A percentile compares a stretch with the other conserved stretches of the same genome.
These are phyloP conservation scores for Sugiyamaella japonica DNA, from an alignment of 1,139 yeast genomes.

Conservation along the genomic window DNA sequence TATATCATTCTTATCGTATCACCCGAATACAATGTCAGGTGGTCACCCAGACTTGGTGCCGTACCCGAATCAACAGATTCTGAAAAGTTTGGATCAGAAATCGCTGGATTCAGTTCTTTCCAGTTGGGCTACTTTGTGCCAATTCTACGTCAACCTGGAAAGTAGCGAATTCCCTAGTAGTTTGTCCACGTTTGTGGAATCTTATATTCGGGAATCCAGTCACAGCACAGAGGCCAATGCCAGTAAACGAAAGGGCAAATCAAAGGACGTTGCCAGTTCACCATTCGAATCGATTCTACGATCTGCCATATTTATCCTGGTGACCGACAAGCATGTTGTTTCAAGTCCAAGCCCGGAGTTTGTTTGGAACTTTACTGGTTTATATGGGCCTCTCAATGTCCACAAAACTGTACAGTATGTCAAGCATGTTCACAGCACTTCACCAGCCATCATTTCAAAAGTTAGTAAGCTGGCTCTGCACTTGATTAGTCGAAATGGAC, in stretches of 20 bases:
- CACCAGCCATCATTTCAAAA: constrained; percentile 24
- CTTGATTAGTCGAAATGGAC: constrained; percentile 14
- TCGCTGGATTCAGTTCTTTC: constrained; percentile 10
- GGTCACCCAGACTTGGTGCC: constrained; percentile 6
- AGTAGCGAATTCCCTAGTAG: constrained; percentile 13
- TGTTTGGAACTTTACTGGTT: constrained; percentile 35
- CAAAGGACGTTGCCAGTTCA: not conserved
- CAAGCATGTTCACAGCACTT: constrained; percentile 19
- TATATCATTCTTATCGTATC: too few relatives aligned
- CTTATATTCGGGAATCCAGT: constrained; percentile 14
- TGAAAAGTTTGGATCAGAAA: constrained; percentile 3
- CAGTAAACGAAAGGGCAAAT: not conserved
- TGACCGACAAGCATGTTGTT: constrained; percentile 20
- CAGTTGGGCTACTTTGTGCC: constrained; percentile 13
- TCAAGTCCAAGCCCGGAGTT: constrained; percentile 31
- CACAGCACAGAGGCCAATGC: not conserved
- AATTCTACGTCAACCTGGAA: constrained; percentile 1
- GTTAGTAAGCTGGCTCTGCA: constrained; percentile 26
- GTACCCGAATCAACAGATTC: constrained; percentile 14
- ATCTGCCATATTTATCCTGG: constrained; percentile 23
- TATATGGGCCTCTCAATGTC: constrained; percentile 35
- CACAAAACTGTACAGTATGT: constrained; percentile 25
- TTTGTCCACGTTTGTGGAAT: constrained; percentile 13
- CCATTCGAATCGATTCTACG: constrained; percentile 6
- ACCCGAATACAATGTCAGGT: constrained; percentile 4